phyloP scores from a whole-genome alignment of 768 basidiomycete genomes.

The Sarcodon sp. region DNA sequence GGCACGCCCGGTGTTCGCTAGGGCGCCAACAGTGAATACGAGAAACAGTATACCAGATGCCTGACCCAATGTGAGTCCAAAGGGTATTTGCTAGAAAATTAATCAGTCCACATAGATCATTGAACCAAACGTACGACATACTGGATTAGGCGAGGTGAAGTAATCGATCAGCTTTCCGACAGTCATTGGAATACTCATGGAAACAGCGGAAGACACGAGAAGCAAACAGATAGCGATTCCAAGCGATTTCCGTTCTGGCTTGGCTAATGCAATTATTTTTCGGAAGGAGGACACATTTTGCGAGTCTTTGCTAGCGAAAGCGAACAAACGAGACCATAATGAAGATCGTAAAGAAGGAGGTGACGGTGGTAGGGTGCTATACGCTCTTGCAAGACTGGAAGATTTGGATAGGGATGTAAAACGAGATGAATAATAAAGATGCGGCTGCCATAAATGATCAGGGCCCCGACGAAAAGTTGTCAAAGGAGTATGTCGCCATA shows the following conservation, averaged over 20 bases:
- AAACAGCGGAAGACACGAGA: constrained; percentile 78
- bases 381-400: not conserved
- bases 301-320: not conserved
- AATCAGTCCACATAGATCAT: not conserved
- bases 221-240: constrained; percentile 67
- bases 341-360: not conserved
- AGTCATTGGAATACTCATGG: constrained; percentile 87
- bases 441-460: too few relatives aligned
- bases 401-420: not conserved
- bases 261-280: constrained; percentile 69
- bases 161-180: constrained; percentile 92
- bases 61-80: constrained; percentile 67
- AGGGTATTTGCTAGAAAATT: constrained; percentile 51
- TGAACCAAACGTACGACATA: constrained; percentile 21
- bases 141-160: constrained; percentile 65
- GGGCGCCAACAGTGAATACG: constrained; percentile 78
- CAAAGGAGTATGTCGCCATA: too few relatives aligned
- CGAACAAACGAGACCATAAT: not conserved
- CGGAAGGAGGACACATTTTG: constrained; percentile 48
- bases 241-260: constrained; percentile 71
- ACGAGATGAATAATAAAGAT: not conserved
- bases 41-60: constrained; percentile 64
- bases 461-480: too few relatives aligned
- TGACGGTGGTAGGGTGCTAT: not conserved
- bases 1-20: constrained; percentile 74